Evolutionary conservation across 2,329 filamentous ascomycete species (phyloP), one percentile per base, ranked within the genome.

Genomic region (Clonostachys rosea): DNA sequence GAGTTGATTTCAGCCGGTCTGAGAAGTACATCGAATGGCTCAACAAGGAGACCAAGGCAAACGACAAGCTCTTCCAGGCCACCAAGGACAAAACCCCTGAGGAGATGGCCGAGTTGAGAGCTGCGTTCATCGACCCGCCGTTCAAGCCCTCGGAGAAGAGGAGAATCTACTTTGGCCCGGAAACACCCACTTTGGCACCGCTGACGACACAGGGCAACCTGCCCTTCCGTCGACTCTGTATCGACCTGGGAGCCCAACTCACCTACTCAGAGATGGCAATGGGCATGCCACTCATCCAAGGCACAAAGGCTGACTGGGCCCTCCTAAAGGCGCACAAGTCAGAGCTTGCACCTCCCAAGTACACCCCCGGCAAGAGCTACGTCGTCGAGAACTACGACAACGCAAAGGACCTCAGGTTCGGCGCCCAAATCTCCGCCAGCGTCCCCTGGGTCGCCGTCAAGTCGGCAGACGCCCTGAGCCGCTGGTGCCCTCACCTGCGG

Each of bases 261-360:
- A 99, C 94, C 1, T 99, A 96, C 73, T 97, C 92, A 1, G 94
- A 99, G 68, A 99, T 99, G 94, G 94, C 92, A 5, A 88, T 99
- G 79, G 85, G 89, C 30, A 73, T 95, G 66, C 91, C 92, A 10
- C 70, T 99, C 40, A 78, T 99, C 6, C 91, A 96, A 65, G 94
- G 94, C 35, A 82, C 87, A 53, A 95, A 92, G 68, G 78, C 85
- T 2, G 94, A 99, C 70, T 99, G 94, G 94, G 91, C 94, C 17
- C 74, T 99, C 47, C 82, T 97, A 76, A 95, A 94, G 66, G 89
- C 89, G 4, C 94, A 99, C 62, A 84, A 91, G 62, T 87, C 85
- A 7, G 94, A 99, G 66, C 74, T 86, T 16, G 67, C 71, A 18
- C 81, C 90, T 20, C 92, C 92, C 16, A 80, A 77, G 35, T 84